Evolutionary conservation across 371 early-diverging fungal genomes (phyloP).

Genomic region (Rhizopus arrhizus): DNA sequence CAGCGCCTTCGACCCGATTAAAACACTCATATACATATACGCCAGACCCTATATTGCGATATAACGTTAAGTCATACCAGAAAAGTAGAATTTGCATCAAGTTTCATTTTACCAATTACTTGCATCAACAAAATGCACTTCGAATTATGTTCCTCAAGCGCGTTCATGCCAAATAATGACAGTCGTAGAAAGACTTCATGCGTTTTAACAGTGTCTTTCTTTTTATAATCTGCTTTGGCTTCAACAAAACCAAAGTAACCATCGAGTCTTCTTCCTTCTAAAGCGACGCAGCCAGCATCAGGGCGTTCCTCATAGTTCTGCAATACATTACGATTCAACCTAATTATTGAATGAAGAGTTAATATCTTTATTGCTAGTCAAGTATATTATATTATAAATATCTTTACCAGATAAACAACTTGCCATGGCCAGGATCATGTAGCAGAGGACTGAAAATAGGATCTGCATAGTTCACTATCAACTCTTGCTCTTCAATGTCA

Average conservation of each 20-base stretch:
- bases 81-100: constrained; percentile 21
- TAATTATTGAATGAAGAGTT: constrained; percentile 22
- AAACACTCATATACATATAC: constrained; percentile 17
- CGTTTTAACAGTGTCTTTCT: constrained; percentile 14
- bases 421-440: constrained; percentile 26
- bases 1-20: constrained; percentile 17
- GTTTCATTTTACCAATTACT: constrained; percentile 19
- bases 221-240: constrained; percentile 18
- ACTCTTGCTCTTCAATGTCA: constrained; percentile 25
- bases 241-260: constrained; percentile 18
- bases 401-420: constrained; percentile 27
- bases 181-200: constrained; percentile 19
- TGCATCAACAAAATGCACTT: constrained; percentile 20
- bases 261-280: constrained; percentile 20
- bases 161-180: constrained; percentile 21
- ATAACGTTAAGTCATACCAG: constrained; percentile 16
- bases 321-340: constrained; percentile 22
- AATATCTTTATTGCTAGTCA: constrained; percentile 24
- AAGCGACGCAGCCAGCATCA: constrained; percentile 21
- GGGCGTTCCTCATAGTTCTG: constrained; percentile 22
- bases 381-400: constrained; percentile 25
- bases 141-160: constrained; percentile 19
- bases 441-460: constrained; percentile 26
- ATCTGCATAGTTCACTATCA: constrained; percentile 27
- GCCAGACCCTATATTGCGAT: constrained; percentile 16